Percentiles rank a stretch among this genome's conserved stretches.
Conservation (phyloP, 805 yeast genomes). For the Metschnikowia picachoensis region DNA sequence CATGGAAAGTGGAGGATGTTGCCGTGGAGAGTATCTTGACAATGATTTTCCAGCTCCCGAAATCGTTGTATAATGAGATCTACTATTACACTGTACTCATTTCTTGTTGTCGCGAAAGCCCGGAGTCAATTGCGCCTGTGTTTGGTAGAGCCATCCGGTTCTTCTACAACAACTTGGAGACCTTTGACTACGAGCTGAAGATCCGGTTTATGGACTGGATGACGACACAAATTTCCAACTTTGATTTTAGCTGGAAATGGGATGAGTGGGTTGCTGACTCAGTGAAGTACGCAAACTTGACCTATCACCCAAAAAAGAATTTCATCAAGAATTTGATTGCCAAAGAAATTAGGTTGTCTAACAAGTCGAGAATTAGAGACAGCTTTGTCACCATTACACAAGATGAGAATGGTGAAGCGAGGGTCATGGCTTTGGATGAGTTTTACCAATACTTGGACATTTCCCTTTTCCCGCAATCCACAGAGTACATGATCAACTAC, state of each 20-base stretch:
- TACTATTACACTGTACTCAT: constrained; percentile 83
- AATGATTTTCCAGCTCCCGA: constrained; percentile 72
- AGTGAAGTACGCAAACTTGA: constrained; percentile 36
- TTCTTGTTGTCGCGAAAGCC: constrained; percentile 77
- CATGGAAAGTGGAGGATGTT: constrained; percentile 90
- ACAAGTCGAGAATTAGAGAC: constrained; percentile 62
- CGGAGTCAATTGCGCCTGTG: constrained; percentile 81
- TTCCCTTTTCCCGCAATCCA: constrained; percentile 29
- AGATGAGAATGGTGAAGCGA: constrained; percentile 19
- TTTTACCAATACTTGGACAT: constrained; percentile 38
- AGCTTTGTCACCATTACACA: constrained; percentile 48
- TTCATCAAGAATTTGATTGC: constrained; percentile 76
- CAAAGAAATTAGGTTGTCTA: constrained; percentile 82
- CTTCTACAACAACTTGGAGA: constrained; percentile 63
- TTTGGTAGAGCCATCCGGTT: constrained; percentile 85
- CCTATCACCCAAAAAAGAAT: constrained; percentile 67
- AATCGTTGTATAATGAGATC: constrained; percentile 59
- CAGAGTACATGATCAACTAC: constrained; percentile 29
- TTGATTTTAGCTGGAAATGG: constrained; percentile 98
- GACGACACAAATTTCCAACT: constrained; percentile 87
- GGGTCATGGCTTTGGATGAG: constrained; percentile 28
- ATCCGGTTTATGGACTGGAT: constrained; percentile 84
- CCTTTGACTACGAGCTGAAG: constrained; percentile 69
- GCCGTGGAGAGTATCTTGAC: constrained; percentile 79
- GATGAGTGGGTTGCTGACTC: constrained; percentile 80